Evolutionary conservation across 371 early-diverging fungal genomes (phyloP).

Genomic region (Smittium mucronatum): DNA sequence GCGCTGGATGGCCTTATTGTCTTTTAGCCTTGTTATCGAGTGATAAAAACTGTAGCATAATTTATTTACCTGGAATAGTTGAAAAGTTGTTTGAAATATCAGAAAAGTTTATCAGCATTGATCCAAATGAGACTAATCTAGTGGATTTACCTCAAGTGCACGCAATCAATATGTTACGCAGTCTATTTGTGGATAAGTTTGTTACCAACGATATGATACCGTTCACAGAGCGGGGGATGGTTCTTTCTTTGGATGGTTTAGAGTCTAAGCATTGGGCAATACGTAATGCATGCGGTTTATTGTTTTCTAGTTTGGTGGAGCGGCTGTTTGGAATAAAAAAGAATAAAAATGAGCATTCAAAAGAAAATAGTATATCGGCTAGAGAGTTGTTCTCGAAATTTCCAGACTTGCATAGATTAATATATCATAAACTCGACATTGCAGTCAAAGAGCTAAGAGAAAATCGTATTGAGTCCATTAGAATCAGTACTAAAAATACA

Average conservation of each 20-base stretch:
- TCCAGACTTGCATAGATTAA: constrained; percentile 60
- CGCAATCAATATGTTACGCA: constrained; percentile 75
- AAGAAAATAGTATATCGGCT: constrained; percentile 65
- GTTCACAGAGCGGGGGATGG: constrained; percentile 58
- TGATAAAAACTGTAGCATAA: constrained; percentile 47
- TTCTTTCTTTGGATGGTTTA: constrained; percentile 63
- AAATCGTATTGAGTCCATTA: neutral
- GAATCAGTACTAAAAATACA: neutral
- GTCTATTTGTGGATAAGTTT: constrained; percentile 66
- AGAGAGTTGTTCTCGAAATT: constrained; percentile 82
- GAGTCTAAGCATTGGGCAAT: constrained; percentile 81
- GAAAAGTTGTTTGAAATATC: constrained; percentile 52
- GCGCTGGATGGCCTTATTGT: constrained; percentile 80
- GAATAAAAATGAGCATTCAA: constrained; percentile 51
- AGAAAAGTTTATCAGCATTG: constrained; percentile 6
- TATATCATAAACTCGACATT: constrained; percentile 50
- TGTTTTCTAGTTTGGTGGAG: constrained; percentile 71
- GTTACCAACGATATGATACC: constrained; percentile 55
- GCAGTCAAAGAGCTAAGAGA: constrained; percentile 38
- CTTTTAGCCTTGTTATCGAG: constrained; percentile 72
- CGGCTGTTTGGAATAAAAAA: constrained; percentile 74
- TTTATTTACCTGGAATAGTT: constrained; percentile 51
- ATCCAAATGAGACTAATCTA: neutral
- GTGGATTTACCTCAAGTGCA: constrained; percentile 71
- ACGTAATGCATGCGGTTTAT: constrained; percentile 85